phyloP scores from a whole-genome alignment of 225 moss, liverwort and hornwort genomes.

The Neckera pumila region DNA sequence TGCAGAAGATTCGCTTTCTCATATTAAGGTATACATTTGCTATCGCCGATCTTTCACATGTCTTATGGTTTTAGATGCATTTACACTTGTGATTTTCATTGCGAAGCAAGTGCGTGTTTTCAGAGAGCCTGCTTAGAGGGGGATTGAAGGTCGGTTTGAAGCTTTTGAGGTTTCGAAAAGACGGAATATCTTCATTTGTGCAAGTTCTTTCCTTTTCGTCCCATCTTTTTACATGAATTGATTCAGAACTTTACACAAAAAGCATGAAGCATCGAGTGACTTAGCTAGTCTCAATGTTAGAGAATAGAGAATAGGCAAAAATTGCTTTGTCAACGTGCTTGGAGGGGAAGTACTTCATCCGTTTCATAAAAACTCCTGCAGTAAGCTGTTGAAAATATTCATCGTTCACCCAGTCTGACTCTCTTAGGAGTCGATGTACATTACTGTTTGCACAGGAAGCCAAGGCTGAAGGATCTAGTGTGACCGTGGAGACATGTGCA shows the following conservation, averaged over 20 bases:
- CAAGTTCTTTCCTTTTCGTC: too few relatives aligned
- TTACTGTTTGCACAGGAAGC: conserved; percentile 42
- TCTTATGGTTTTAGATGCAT: background rate
- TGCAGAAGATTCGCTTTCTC: conserved; percentile 41
- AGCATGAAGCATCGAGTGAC: background rate
- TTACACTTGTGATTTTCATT: background rate
- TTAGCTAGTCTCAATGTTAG: background rate
- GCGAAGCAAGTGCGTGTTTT: too few relatives aligned
- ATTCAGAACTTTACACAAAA: background rate
- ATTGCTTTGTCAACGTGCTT: background rate
- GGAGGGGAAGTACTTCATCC: background rate
- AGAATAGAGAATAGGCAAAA: background rate
- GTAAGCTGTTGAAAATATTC: too few relatives aligned
- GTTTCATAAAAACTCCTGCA: background rate
- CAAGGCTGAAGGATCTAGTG: conserved; percentile 50
- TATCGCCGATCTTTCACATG: background rate
- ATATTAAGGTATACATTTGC: conserved; percentile 41
- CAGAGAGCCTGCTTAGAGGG: background rate
- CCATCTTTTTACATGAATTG: background rate
- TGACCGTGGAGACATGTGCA: conserved; percentile 90
- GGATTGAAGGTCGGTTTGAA: background rate
- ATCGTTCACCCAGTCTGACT: background rate
- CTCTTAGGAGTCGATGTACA: background rate
- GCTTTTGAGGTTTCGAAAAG: background rate
- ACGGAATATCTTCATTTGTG: background rate